Evolutionary conservation across 148 eudicot species (phyloP), one percentile per base, ranked within the genome.

Genomic region (Vaccinium myrtillus): DNA sequence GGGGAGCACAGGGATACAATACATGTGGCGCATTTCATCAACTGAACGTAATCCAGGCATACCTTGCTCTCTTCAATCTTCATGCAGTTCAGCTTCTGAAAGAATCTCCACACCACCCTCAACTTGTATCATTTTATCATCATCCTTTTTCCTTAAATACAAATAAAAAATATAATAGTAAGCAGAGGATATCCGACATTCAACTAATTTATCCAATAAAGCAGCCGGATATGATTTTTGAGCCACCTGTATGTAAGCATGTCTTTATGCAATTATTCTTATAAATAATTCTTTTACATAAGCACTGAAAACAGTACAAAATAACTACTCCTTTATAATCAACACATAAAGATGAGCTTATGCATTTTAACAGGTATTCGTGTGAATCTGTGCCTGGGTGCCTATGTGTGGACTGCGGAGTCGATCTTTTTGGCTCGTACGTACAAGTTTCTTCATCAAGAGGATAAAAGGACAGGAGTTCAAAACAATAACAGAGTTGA

Each of bases 21-120:
- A 94, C 98, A 92, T 92, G 94, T 92, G 92, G 65, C 91, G 90
- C 98, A 93, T 93, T 92, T 93, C 98, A 56, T 94, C 92, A 82
- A 90, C 94, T 61, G 98, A 90, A 80, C 84, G 91, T 83, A 92
- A 85, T 82, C 96, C 96, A 82, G 93, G 93, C 92, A 94, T 91
- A 84, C 98, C 96, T 78, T 94, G 89, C 81, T 94, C 96, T 83
- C 96, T 88, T 88, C 98, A 92, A 77, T 91, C 94, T 89, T 93
- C 93, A 58, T 94, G 94, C 75, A 94, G 98, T 89, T 94, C 98
- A 78, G 88, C 96, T 88, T 94, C 98, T 30, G 98, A 93, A 82
- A 94, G 96, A 39, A 96, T 90, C 85, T 94, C 98, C 80, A 94
- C 30, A 30, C 30, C 84, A 30, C 98, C 98, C 89, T 93, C 98